Evolutionary conservation across 352 stramenopile species (phyloP).

Genomic region (Phytophthora tubulina): DNA sequence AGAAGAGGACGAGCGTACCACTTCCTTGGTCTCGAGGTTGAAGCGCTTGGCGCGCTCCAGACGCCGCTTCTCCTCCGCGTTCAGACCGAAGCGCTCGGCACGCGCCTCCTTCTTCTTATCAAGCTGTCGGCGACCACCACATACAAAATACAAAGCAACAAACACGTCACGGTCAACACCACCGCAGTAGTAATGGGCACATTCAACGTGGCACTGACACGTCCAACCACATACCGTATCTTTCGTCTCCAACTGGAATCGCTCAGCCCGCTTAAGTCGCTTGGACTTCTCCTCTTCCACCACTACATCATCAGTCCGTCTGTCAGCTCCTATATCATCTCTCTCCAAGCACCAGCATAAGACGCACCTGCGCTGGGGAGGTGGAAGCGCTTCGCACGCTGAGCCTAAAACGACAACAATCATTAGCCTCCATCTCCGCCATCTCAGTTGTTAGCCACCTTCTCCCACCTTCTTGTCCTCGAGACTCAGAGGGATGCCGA

Average conservation of each 20-base stretch:
- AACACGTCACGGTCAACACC: constrained; percentile 13
- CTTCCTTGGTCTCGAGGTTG: constrained; percentile 80
- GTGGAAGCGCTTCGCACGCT: constrained; percentile 86
- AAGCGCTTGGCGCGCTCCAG: constrained; percentile 89
- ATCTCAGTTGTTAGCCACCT: background rate
- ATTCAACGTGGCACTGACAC: background rate
- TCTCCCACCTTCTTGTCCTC: constrained; percentile 78
- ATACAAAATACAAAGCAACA: constrained; percentile 1
- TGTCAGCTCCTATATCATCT: constrained; percentile 9
- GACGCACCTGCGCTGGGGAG: constrained; percentile 51
- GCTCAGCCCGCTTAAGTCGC: constrained; percentile 79
- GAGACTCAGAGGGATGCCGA: constrained; percentile 74
- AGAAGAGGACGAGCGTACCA: constrained; percentile 51
- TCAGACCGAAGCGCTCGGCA: constrained; percentile 85
- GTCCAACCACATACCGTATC: constrained; percentile 60
- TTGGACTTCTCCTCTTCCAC: constrained; percentile 65
- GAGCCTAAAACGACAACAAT: constrained; percentile 44
- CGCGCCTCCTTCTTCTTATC: constrained; percentile 86
- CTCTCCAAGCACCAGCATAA: background rate
- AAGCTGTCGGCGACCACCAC: constrained; percentile 48
- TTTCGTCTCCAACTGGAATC: constrained; percentile 82
- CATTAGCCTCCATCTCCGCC: constrained; percentile 1
- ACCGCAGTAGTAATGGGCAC: constrained; percentile 16
- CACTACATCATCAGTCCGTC: constrained; percentile 23
- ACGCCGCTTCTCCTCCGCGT: constrained; percentile 81